Evolutionary conservation across 306 rosid genomes (phyloP), one percentile per base, ranked within the genome.

Genomic region (Medicago lupulina): DNA sequence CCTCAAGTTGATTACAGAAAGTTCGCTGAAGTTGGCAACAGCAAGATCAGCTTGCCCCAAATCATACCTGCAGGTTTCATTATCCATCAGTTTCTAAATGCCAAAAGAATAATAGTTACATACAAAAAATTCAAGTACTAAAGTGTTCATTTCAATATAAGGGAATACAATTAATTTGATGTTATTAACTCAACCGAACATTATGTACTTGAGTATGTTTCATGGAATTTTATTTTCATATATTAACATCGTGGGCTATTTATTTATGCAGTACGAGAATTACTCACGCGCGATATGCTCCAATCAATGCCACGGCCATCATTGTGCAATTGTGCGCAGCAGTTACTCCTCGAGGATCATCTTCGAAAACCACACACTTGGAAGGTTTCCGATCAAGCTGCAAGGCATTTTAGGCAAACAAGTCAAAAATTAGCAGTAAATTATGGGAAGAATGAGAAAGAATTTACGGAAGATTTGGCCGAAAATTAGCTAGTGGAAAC

Each of bases 271-370:
- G 38, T 74, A 71, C 66, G 61, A 38, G 18, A 74, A 55, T 71
- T 62, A 86, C 98, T 67, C 85, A 92, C 98, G 96, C 97, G 3
- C 91, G 99, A 83, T 96, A 89, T 25, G 92, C 77, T 38, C 99
- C 98, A 19, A 96, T 96, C 59, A 92, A 78, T 77, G 93, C 99
- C 50, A 92, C 87, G 21, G 97, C 97, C 98, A 96, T 96, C 99
- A 96, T 96, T 19, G 98, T 92, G 67, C 97, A 96, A 61, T 96
- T 96, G 87, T 96, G 99, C 7, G 99, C 99, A 12, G 98, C 99
- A 11, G 99, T 89, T 69, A 96, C 90, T 74, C 98, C 90, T 79
- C 97, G 80, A n/a, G 99, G 98, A 72, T 96, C 98, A 67, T 92
- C 99, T 87, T 92, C 99, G 14, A 96, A 96, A 82, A 90, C 99